Conservation (phyloP, 495 filamentous ascomycete species). For the Penicillium longicatenatum region DNA sequence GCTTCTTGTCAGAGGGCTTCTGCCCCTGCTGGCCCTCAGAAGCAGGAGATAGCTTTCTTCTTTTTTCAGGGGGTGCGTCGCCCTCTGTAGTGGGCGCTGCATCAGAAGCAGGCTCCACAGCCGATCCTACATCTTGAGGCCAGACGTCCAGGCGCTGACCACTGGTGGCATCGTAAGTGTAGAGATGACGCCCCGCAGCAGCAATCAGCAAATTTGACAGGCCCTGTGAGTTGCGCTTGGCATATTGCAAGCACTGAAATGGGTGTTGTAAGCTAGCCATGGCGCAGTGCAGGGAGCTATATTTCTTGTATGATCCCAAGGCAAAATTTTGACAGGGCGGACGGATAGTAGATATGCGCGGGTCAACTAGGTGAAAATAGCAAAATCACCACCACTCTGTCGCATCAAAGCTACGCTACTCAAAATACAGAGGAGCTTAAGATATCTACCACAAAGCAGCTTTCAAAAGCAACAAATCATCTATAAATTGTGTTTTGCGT, state of each 20-base stretch:
- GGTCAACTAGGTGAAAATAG: background rate
- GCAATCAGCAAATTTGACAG: constrained; percentile 50
- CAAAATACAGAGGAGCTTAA: background rate
- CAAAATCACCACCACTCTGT: background rate
- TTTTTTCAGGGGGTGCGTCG: constrained; percentile 53
- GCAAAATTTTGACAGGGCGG: constrained; percentile 17
- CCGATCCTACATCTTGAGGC: constrained; percentile 42
- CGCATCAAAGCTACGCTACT: background rate
- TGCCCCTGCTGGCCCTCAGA: constrained; percentile 5
- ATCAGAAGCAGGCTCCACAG: constrained; percentile 18
- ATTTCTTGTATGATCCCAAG: constrained; percentile 12
- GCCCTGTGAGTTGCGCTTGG: constrained; percentile 31
- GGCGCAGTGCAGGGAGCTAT: constrained; percentile 21
- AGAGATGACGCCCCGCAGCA: constrained; percentile 57
- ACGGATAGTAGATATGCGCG: constrained; percentile 1
- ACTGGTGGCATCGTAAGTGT: constrained; percentile 46
- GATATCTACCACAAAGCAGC: background rate
- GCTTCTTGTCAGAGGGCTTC: constrained; percentile 18
- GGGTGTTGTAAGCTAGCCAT: constrained; percentile 48
- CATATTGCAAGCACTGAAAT: constrained; percentile 55
- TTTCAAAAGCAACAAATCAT: background rate
- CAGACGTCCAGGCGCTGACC: constrained; percentile 52
- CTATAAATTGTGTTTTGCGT: background rate
- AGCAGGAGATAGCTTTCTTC: constrained; percentile 43
- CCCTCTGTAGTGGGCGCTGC: constrained; percentile 28